Conservation (phyloP, 2,329 filamentous ascomycete genomes). For the Cercospora citrullina region DNA sequence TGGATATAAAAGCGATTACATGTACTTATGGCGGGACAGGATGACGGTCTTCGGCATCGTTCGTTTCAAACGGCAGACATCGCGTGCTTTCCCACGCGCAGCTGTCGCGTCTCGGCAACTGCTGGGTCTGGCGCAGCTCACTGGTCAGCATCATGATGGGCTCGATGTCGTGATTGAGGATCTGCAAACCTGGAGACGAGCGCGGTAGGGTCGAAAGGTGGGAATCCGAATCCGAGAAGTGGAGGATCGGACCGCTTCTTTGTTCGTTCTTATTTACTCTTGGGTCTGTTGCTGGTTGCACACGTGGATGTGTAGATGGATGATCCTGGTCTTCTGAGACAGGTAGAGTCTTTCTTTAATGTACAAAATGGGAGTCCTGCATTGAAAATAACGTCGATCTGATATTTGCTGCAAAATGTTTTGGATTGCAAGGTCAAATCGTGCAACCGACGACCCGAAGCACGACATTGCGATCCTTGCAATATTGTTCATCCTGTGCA, state of each 20-base stretch:
- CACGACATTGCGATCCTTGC: slow-evolving; percentile 9
- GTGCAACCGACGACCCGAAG: slow-evolving; percentile 13
- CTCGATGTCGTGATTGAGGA: slow-evolving; percentile 27
- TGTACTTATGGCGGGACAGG: not conserved
- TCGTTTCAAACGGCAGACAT: not conserved
- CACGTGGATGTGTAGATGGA: not conserved
- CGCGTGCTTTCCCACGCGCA: slow-evolving; percentile 14
- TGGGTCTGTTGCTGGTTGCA: not conserved
- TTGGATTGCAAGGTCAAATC: not conserved
- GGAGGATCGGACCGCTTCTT: slow-evolving; percentile 14
- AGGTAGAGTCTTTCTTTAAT: not conserved
- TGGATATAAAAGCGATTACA: not conserved
- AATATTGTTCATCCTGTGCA: not conserved
- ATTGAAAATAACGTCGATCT: not conserved
- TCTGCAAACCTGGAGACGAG: slow-evolving; percentile 12
- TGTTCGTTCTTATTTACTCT: not conserved
- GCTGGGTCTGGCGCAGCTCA: not conserved
- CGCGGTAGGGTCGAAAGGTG: slow-evolving; percentile 6
- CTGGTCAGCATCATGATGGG: slow-evolving; percentile 8
- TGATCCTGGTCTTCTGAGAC: not conserved
- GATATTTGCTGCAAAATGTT: not conserved
- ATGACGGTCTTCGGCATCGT: slow-evolving; percentile 10
- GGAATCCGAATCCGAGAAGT: not conserved
- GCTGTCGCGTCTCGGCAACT: not conserved
- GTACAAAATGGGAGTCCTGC: rapidly evolving